Evolutionary conservation across 179 eudicot genomes (phyloP).

Genomic region (Spinacia oleracea): DNA sequence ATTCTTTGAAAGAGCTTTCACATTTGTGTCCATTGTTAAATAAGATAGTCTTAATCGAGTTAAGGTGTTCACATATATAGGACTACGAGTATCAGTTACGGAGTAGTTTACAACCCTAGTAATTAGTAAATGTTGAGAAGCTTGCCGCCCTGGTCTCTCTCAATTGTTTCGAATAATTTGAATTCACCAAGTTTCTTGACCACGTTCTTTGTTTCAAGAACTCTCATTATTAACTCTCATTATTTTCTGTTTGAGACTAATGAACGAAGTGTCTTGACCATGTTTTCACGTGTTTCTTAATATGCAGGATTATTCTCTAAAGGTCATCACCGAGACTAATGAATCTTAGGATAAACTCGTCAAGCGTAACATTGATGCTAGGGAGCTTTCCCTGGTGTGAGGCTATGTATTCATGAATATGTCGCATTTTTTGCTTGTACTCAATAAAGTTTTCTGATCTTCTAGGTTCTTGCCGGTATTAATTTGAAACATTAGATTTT

Average conservation of each 20-base stretch:
- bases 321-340: slow-evolving; percentile 84
- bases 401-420: background rate
- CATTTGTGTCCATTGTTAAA: background rate
- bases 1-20: background rate
- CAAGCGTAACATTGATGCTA: slow-evolving; percentile 77
- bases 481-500: slow-evolving; percentile 3
- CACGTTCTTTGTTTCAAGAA: no score
- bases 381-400: slow-evolving; percentile 87
- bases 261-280: background rate
- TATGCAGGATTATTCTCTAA: slow-evolving; percentile 87
- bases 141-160: background rate
- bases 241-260: no score
- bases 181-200: no score
- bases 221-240: no score
- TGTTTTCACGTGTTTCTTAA: background rate
- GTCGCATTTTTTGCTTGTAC: slow-evolving; percentile 14
- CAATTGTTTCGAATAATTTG: no score
- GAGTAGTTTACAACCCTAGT: background rate
- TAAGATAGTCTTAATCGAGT: background rate
- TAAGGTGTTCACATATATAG: background rate
- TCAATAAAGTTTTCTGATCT: background rate
- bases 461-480: slow-evolving; percentile 7
- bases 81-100: background rate
- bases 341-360: slow-evolving; percentile 95
- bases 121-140: background rate